These are phyloP conservation scores for Metschnikowia koreensis DNA, from an alignment of 805 yeast species.

Conservation along the genomic window DNA sequence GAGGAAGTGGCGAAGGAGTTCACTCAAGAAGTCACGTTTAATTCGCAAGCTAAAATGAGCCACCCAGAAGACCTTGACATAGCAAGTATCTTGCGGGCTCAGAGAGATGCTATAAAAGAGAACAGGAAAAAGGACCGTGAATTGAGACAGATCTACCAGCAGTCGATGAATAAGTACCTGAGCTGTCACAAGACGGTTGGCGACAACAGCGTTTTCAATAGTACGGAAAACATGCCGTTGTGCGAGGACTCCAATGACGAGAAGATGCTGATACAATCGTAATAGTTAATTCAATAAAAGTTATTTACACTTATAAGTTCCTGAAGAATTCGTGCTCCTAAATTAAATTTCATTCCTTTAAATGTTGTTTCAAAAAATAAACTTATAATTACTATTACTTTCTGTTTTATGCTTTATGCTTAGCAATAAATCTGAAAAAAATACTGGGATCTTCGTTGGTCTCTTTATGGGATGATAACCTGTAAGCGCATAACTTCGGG, in stretches of 20 bases:
- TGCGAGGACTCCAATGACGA: constrained; percentile 3
- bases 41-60: constrained; percentile 32
- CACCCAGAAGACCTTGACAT: constrained; percentile 40
- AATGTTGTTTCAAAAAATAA: too few relatives aligned
- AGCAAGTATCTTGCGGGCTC: constrained; percentile 36
- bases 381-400: too few relatives aligned
- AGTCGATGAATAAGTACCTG: constrained; percentile 19
- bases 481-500: constrained; percentile 5
- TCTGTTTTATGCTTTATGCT: too few relatives aligned
- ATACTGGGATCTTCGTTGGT: not conserved
- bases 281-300: not conserved
- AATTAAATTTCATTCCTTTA: too few relatives aligned
- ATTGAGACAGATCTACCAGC: constrained; percentile 39
- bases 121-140: constrained; percentile 43
- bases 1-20: constrained; percentile 37
- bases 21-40: constrained; percentile 36
- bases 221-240: constrained; percentile 19
- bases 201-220: constrained; percentile 28
- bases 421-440: not conserved
- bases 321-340: too few relatives aligned
- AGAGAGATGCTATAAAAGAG: constrained; percentile 33
- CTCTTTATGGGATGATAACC: not conserved
- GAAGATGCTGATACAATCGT: constrained; percentile 4
- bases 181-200: constrained; percentile 14
- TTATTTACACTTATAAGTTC: too few relatives aligned